Evolutionary conservation across 805 yeast genomes (phyloP), one percentile per base, ranked within the genome.

Genomic region (Diddensiella santjacobensis): DNA sequence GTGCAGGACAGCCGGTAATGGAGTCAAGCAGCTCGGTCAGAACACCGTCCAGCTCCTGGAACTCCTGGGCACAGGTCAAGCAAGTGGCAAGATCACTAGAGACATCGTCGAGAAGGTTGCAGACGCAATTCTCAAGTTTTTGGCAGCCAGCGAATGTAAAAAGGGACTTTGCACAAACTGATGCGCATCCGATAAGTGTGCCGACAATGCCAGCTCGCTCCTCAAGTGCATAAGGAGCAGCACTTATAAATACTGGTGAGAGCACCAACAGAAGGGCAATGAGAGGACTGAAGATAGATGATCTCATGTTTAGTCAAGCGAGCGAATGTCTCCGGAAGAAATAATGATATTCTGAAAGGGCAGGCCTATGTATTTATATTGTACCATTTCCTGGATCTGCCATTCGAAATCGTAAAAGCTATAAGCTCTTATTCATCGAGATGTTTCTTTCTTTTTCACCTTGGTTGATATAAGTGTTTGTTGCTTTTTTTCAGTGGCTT

Each of bases 1-100:
- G 38, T 10, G 38, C 38, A n/a, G 38, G 38, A 17, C 38, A 35
- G 6, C 38, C 38, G 15, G 38, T 35, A 15, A 35, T 35, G 20
- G 38, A 35, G 20, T 35, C 38, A 8, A 35, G 38, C 8, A 35
- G 20, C 38, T 35, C 20, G 18, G 15, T 35, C 20, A 35, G 15
- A 17, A 17, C 15, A 13, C 20, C 38, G 8, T 35, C 38, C 38
- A 35, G 18, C 20, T 13, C 15, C 20, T 13, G 38, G 8, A n/a
- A 13, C 8, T 17, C 38, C 38, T 35, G 10, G 20, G 20, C 38
- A 35, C 38, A 35, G 20, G 38, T 35, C 8, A 35, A 17, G 38
- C 38, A 35, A 8, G 15, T 35, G 6, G 15, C 20, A 6, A 35
- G 15, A 35, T 35, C 38, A n/a, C 38, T 17, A 8, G 38, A n/a